Base-by-base conservation (phyloP, 75 land plant genomes). In the Pinus taeda region DNA sequence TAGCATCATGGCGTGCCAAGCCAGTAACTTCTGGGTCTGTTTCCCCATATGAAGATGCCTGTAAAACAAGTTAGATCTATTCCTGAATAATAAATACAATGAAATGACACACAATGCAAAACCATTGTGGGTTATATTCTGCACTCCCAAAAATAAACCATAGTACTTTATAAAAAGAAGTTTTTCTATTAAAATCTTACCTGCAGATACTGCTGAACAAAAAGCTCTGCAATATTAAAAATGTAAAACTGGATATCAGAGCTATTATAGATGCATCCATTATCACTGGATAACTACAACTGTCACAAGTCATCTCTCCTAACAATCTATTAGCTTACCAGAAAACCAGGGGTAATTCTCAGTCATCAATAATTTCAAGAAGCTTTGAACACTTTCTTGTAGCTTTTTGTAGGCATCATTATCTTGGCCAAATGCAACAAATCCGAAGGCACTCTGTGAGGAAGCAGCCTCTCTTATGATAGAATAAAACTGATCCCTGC, bases 341-440 rank as follows among this genome's bases (percentile, higher is more conserved):
- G 83, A 60, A 81, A 84, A 84, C 83, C 86, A 84, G 26, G 84
- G 83, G 37, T 84, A 84, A 36, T 84, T 84, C 79, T 84, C 83
- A 42, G 77, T 71, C 79, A 81, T 24, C 73, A 81, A 79, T 45
- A 63, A 59, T 72, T 63, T 78, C 49, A 81, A 71, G 61, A 84
- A 76, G 24, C 67, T 74, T 57, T 59, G 81, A 57, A 81, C 83
- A 61, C 61, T 61, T 57, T 84, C 79, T 36, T 74, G 78, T 73
- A 70, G 77, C 71, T 57, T 81, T 53, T 53, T 60, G 33, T 59
- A 77, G 55, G 83, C 56, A 9, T 60, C 83, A 61, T 75, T 77
- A 21, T 73, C 39, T 57, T 56, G 53, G 71, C 42, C 71, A 69
- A 69, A 69, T 42, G 71, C 3, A 2, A 45, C 22, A 63, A 66